Evolutionary conservation across 768 basidiomycete genomes (phyloP), one percentile per base, ranked within the genome.

Genomic region (Botryobasidium botryosum): DNA sequence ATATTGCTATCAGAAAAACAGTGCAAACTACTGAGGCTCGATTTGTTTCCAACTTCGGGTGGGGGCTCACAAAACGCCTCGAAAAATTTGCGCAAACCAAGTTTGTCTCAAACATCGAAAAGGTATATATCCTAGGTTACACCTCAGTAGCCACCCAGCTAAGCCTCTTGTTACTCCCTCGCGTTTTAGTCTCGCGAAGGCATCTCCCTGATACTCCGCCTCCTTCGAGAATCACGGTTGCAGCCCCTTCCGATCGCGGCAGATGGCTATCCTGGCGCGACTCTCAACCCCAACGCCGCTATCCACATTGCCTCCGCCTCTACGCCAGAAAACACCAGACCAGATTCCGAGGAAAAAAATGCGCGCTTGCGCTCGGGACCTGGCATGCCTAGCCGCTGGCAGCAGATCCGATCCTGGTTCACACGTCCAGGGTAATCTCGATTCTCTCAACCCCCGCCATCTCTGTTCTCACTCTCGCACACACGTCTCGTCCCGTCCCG

Each of bases 81-180:
- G 90, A 94, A 61, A 81, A 65, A 45, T 84, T 86, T 53, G 90
- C 86, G 17, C 61, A 88, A 43, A 75, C 74, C 8, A 75, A 73
- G 50, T 90, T 92, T 65, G 86, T 90, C 60, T 73, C 78, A 15
- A 84, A 94, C 56, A 66, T 91, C 40, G 85, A 91, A 61, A 70
- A 75, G 54, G 90, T 80, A 57, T 44, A 77, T 62, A 18, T 38
- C 23, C 29, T 40, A 21, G 41, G 23, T 33, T 44, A 28, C 43
- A 33, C 24, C 12, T 13, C 33, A 40, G 40, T 51, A 38, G 40
- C 49, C 47, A 25, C 25, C n/a, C 5, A 31, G 10, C 41, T 39
- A 18, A 20, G 23, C 33, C 48, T 43, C 23, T 17, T 13, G 36
- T 10, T 44, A 40, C 29, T 8, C 49, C 13, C 50, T 21, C 41